Evolutionary conservation across 1,284 basidiomycete species (phyloP).

Genomic region (Acaromyces ingoldii): DNA sequence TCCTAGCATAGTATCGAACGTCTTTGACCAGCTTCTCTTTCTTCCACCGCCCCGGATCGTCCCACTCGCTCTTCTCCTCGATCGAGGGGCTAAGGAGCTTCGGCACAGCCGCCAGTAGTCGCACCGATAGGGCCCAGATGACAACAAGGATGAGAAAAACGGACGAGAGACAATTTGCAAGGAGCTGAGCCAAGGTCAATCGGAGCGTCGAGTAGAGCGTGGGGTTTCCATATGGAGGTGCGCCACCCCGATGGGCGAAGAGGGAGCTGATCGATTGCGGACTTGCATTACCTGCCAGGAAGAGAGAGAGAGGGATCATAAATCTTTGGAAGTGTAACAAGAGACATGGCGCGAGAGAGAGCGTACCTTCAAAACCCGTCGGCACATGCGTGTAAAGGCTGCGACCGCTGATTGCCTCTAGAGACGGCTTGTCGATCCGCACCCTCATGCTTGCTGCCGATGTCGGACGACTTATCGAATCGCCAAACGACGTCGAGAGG

Average conservation of each 20-base stretch:
- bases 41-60: constrained; percentile 56
- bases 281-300: constrained; percentile 4
- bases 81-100: constrained; percentile 10
- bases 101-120: constrained; percentile 25
- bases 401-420: constrained; percentile 25
- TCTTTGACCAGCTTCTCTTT: constrained; percentile 57
- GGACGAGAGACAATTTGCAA: constrained; percentile 57
- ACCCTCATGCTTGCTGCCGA: constrained; percentile 40
- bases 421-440: constrained; percentile 35
- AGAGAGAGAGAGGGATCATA: not conserved
- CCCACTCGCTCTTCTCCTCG: constrained; percentile 53
- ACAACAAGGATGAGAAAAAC: constrained; percentile 56
- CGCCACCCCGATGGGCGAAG: constrained; percentile 33
- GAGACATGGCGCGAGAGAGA: not conserved
- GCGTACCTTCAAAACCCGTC: constrained; percentile 30
- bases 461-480: constrained; percentile 29
- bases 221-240: constrained; percentile 29
- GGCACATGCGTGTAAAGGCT: constrained; percentile 37
- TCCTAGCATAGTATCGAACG: constrained; percentile 59
- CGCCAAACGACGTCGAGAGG: constrained; percentile 1
- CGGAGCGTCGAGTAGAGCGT: constrained; percentile 32
- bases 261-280: constrained; percentile 9
- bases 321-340: constrained; percentile 5
- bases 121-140: constrained; percentile 50
- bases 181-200: constrained; percentile 55